A percentile compares a stretch with the other conserved stretches of the same genome.
Conservation (phyloP, 805 yeast genomes). For the Sugiyamaella marilandica region DNA sequence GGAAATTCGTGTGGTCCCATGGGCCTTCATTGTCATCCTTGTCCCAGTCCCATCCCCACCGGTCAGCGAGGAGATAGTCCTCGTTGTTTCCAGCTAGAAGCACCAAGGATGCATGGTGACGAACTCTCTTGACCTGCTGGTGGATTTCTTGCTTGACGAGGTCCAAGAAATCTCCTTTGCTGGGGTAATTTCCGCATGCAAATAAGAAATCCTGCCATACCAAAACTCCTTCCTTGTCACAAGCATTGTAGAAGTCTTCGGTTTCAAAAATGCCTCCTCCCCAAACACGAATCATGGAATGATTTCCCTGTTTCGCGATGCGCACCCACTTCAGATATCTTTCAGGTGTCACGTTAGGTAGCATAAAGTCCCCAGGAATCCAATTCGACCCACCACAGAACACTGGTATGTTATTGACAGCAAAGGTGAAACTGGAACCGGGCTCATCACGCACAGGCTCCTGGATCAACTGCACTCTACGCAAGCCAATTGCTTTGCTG, state of each 20-base stretch:
- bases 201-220: conserved; percentile 55
- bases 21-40: conserved; percentile 12
- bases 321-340: conserved; percentile 36
- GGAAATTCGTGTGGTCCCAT: conserved; percentile 29
- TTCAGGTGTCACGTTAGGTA: conserved; percentile 29
- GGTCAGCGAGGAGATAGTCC: conserved; percentile 43
- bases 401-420: conserved; percentile 37
- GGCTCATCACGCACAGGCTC: conserved; percentile 27
- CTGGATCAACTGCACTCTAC: conserved; percentile 41
- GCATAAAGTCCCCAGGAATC: conserved; percentile 44
- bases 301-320: conserved; percentile 37
- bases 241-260: conserved; percentile 39
- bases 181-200: conserved; percentile 52
- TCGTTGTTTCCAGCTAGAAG: conserved; percentile 43
- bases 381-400: conserved; percentile 42
- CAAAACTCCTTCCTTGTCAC: conserved; percentile 41
- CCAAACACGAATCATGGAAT: conserved; percentile 44
- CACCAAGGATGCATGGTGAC: conserved; percentile 39
- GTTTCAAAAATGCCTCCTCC: conserved; percentile 45
- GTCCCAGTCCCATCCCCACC: conserved; percentile 16
- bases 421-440: conserved; percentile 41
- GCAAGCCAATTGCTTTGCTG: conserved; percentile 34
- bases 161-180: conserved; percentile 33
- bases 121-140: conserved; percentile 38
- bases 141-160: conserved; percentile 36